A percentile compares a stretch with the other conserved stretches of the same genome.
phyloP scores from a whole-genome alignment of 306 rosid genomes.

The Alnus glutinosa region DNA sequence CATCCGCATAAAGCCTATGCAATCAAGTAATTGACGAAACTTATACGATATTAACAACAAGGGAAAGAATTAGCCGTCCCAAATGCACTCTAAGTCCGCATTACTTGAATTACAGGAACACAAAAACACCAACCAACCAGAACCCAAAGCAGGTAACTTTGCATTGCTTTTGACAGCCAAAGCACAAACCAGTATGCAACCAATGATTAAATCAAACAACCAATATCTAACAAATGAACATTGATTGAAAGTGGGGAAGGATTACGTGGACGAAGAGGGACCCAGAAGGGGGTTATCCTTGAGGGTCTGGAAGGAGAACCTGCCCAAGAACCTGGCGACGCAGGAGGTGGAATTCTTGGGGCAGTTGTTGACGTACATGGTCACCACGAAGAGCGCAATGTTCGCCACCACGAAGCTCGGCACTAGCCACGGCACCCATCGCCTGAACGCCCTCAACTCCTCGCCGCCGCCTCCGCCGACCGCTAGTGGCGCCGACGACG shows the following conservation, averaged over 20 bases:
- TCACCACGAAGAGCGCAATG: conserved; percentile 42
- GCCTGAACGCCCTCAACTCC: conserved; percentile 43
- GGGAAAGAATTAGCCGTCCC: background rate
- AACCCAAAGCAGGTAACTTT: background rate
- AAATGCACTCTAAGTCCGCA: background rate
- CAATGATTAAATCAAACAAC: background rate
- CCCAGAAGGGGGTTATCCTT: conserved; percentile 82
- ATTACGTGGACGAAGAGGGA: conserved; percentile 77
- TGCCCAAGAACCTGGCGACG: conserved; percentile 62
- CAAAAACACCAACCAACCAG: background rate
- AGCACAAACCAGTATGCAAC: background rate
- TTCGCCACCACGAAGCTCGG: conserved; percentile 69
- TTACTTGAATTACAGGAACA: background rate
- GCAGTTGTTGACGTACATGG: conserved; percentile 68
- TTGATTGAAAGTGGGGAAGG: background rate
- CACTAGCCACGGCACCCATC: conserved; percentile 73
- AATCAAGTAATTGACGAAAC: background rate
- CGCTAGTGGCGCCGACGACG: conserved; percentile 1
- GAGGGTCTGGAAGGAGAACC: conserved; percentile 77
- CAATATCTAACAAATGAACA: background rate
- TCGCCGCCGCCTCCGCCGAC: background rate
- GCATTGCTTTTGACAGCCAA: background rate
- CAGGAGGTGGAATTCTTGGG: conserved; percentile 52
- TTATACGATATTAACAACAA: background rate
- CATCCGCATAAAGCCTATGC: background rate